A percentile compares a stretch with the other conserved stretches of the same genome.
These are phyloP conservation scores for Maudiozyma bulderi DNA, from an alignment of 805 yeast species.

Conservation along the genomic window DNA sequence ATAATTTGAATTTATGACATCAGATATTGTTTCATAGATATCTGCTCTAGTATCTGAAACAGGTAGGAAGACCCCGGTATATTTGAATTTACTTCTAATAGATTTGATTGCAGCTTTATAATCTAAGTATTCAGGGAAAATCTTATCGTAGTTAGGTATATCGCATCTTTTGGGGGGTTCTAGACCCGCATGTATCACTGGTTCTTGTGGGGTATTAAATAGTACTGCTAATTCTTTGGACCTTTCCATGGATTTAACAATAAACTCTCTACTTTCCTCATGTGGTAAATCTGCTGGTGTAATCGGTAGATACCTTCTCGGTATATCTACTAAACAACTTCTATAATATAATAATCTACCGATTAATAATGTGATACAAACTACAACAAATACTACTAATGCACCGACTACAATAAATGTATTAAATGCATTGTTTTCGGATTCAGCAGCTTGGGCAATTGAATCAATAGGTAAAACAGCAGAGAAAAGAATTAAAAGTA, in stretches of 20 bases:
- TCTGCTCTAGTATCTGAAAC: constrained; percentile 24
- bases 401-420: constrained; percentile 72
- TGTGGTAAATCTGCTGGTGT: constrained; percentile 50
- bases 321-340: constrained; percentile 62
- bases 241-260: constrained; percentile 33
- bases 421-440: constrained; percentile 59
- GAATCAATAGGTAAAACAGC: constrained; percentile 76
- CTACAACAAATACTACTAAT: constrained; percentile 48
- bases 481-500: constrained; percentile 45
- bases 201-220: constrained; percentile 35
- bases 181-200: constrained; percentile 44
- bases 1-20: constrained; percentile 15
- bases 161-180: constrained; percentile 35
- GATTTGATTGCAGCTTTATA: constrained; percentile 51
- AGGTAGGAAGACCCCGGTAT: constrained; percentile 34
- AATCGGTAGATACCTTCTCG: constrained; percentile 65
- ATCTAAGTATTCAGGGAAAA: constrained; percentile 33
- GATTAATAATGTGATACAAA: constrained; percentile 43
- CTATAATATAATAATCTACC: constrained; percentile 50
- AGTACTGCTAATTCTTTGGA: constrained; percentile 33
- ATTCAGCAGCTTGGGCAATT: constrained; percentile 46
- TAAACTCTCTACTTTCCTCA: constrained; percentile 31
- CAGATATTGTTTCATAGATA: constrained; percentile 20
- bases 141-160: constrained; percentile 20
- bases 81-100: constrained; percentile 48